phyloP scores from a whole-genome alignment of 1,284 basidiomycete genomes.

The Ustilago sp. region DNA sequence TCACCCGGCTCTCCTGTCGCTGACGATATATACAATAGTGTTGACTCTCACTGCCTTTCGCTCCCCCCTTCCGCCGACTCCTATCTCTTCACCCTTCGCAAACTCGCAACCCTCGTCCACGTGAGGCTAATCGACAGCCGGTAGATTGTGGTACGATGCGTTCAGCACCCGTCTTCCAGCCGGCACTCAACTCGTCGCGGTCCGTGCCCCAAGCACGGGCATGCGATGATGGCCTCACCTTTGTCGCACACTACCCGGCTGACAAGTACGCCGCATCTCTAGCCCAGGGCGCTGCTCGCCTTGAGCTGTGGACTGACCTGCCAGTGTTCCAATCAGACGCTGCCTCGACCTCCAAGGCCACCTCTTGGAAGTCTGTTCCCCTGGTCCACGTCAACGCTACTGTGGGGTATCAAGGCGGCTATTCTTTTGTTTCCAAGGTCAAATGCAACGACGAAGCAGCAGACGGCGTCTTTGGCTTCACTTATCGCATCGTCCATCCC shows the following conservation, averaged over 20 bases:
- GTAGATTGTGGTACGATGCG: slow-evolving; percentile 17
- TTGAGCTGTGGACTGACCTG: slow-evolving; percentile 43
- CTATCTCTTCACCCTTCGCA: neutral
- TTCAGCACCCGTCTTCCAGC: slow-evolving; percentile 29
- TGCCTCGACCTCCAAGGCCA: slow-evolving; percentile 19
- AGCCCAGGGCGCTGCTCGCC: slow-evolving; percentile 27
- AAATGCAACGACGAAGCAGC: slow-evolving; percentile 15
- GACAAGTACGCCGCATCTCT: slow-evolving; percentile 30
- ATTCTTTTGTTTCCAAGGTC: slow-evolving; percentile 27
- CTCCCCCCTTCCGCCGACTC: neutral
- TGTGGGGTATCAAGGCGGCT: slow-evolving; percentile 10
- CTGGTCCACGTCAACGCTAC: slow-evolving; percentile 14
- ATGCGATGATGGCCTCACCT: slow-evolving; percentile 21
- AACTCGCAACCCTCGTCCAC: neutral
- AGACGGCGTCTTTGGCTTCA: slow-evolving; percentile 28
- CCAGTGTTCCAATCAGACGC: slow-evolving; percentile 10
- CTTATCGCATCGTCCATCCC: slow-evolving; percentile 40
- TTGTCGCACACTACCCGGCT: slow-evolving; percentile 29
- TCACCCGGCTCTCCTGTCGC: neutral
- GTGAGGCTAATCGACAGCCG: slow-evolving; percentile 3
- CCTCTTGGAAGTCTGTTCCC: slow-evolving; percentile 27
- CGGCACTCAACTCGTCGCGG: slow-evolving; percentile 25
- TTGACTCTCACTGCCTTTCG: neutral
- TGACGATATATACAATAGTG: slow-evolving; percentile 5
- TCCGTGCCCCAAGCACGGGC: slow-evolving; percentile 13